A percentile compares a stretch with the other conserved stretches of the same genome.
These are phyloP conservation scores for Setaria viridis DNA, from an alignment of 202 grass and related monocot genomes.

Conservation along the genomic window DNA sequence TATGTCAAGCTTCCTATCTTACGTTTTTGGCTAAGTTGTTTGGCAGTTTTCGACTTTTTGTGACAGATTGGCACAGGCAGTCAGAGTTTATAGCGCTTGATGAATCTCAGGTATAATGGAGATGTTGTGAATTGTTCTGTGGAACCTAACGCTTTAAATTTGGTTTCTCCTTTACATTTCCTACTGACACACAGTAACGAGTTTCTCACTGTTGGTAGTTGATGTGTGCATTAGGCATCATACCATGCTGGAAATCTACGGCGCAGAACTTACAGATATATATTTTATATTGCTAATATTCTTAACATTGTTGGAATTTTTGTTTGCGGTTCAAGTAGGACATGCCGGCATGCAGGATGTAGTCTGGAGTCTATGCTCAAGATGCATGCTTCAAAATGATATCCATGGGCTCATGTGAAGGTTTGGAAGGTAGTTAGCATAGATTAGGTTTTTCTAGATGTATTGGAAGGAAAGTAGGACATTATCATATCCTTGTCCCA, in stretches of 20 bases:
- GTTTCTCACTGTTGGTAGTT: conserved; percentile 38
- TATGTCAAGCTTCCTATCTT: conserved; percentile 39
- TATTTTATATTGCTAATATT: conserved; percentile 39
- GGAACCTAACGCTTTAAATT: conserved; percentile 36
- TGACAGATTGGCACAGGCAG: conserved; percentile 52
- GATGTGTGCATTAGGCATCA: conserved; percentile 27
- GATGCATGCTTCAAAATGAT: conserved; percentile 33
- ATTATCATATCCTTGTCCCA: background rate
- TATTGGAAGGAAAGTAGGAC: conserved; percentile 9
- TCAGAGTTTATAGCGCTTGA: conserved; percentile 37
- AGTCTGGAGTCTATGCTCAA: conserved; percentile 48
- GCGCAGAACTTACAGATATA: background rate
- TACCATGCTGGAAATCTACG: conserved; percentile 18
- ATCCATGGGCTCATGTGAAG: conserved; percentile 41
- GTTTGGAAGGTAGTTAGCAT: conserved; percentile 25
- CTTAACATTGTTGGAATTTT: conserved; percentile 34
- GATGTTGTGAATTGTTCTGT: conserved; percentile 31
- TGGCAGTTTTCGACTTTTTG: conserved; percentile 40
- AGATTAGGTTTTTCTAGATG: conserved; percentile 39
- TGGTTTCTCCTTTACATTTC: conserved; percentile 41
- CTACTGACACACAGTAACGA: conserved; percentile 35
- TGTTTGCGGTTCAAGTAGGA: conserved; percentile 59
- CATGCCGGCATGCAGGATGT: conserved; percentile 45
- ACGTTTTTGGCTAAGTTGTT: conserved; percentile 60
- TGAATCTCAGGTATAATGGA: conserved; percentile 57